A percentile compares a stretch with the other conserved stretches of the same genome.
Evolutionary conservation across 306 rosid genomes (phyloP).

Genomic region (Senna siamea): DNA sequence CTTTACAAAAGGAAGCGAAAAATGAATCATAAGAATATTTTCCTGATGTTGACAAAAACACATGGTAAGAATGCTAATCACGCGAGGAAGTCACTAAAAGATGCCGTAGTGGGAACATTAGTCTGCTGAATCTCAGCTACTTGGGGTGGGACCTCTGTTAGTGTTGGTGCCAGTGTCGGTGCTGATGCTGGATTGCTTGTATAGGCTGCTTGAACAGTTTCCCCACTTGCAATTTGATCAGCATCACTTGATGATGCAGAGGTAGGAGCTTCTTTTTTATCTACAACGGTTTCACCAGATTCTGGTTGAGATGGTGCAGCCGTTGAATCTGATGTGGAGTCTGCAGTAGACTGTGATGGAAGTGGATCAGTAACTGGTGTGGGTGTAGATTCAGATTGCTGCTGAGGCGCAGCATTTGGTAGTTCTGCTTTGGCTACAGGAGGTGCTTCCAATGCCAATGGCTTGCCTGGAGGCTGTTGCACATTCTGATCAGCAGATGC

Average conservation of each 20-base stretch:
- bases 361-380: slow-evolving; percentile 48
- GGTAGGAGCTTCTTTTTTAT: slow-evolving; percentile 27
- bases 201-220: slow-evolving; percentile 45
- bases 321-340: slow-evolving; percentile 42
- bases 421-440: slow-evolving; percentile 53
- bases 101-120: slow-evolving; percentile 35
- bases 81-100: slow-evolving; percentile 43
- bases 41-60: slow-evolving; percentile 15
- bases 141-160: slow-evolving; percentile 48
- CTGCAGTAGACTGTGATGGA: slow-evolving; percentile 40
- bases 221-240: slow-evolving; percentile 42
- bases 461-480: slow-evolving; percentile 70
- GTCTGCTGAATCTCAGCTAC: slow-evolving; percentile 44
- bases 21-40: slow-evolving; percentile 9
- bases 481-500: slow-evolving; percentile 59
- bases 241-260: slow-evolving; percentile 49
- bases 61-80: slow-evolving; percentile 41
- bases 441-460: slow-evolving; percentile 79
- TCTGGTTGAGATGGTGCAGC: slow-evolving; percentile 43
- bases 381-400: slow-evolving; percentile 51
- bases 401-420: slow-evolving; percentile 42
- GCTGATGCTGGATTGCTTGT: slow-evolving; percentile 37
- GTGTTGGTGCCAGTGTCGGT: slow-evolving; percentile 38
- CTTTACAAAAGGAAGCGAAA: slow-evolving; percentile 44
- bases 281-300: slow-evolving; percentile 50